Evolutionary conservation across 2,329 filamentous ascomycete genomes (phyloP), one percentile per base, ranked within the genome.

Genomic region (Pseudofabraea citricarpa): DNA sequence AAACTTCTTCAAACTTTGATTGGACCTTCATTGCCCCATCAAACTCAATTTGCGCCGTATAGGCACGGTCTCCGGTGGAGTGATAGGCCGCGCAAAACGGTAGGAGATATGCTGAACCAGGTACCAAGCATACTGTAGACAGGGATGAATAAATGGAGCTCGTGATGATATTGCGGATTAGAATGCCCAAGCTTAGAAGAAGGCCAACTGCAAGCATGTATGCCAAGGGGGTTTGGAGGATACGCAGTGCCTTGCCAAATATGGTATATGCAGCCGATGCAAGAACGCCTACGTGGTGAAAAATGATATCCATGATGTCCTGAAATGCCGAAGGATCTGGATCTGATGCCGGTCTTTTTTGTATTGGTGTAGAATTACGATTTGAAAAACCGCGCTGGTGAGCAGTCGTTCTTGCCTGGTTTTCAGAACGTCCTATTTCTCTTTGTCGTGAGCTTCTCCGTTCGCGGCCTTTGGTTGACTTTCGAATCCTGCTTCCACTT

Each of bases 11-110:
- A 44, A 94, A 89, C 21, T 81, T 75, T n/a, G 77, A 71, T 62
- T 94, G 87, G 2, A 85, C 77, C 15, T 73, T 73, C 71, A 93
- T 85, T 18, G 94, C 72, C 37, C 83, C 77, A 50, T 88, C 82
- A 52, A 91, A 91, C 55, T 90, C 82, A 10, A 44, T 63, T 51
- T 52, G 59, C 46, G 33, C 60, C 50, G 45, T 56, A 23, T 26
- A 41, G 21, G 27, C 47, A 52, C 50, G 52, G 37, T 33, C 50
- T 6, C 22, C 37, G 53, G 57, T 29, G 49, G 47, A 39, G 55
- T 54, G 19, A 51, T 46, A 22, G 16, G 41, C 44, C n/a, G 47
- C 52, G 51, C 86, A 90, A 54, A 87, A 85, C 0, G 84, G 75
- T 1, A 89, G 66, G 5, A 89, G 59, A 23, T 77, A 66, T 2